Evolutionary conservation across 495 filamentous ascomycete genomes (phyloP).

Genomic region (Penicillium macrosclerotiorum): DNA sequence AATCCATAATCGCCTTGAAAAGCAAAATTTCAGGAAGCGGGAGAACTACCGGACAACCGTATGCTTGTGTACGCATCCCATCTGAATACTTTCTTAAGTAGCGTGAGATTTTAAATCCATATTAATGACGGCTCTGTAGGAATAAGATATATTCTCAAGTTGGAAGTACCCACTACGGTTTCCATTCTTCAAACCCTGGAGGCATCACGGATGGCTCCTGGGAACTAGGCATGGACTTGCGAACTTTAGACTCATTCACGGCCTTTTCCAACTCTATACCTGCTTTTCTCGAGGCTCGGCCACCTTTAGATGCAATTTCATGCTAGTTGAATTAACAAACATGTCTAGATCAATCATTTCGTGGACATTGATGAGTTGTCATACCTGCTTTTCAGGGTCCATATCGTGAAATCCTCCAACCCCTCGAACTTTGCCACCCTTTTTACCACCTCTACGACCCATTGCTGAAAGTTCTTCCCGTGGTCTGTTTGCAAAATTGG

Average conservation of each 20-base stretch:
- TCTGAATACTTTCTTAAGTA: background rate
- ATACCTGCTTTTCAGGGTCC: conserved; percentile 51
- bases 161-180: too few relatives aligned
- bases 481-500: conserved; percentile 63
- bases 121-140: background rate
- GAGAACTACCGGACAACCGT: too few relatives aligned
- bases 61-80: too few relatives aligned
- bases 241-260: conserved; percentile 1
- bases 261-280: conserved; percentile 6
- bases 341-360: background rate
- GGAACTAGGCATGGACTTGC: background rate
- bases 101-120: background rate
- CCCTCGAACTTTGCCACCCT: conserved; percentile 26
- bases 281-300: conserved; percentile 34
- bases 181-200: conserved; percentile 26
- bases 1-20: too few relatives aligned
- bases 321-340: conserved; percentile 17
- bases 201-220: conserved; percentile 19
- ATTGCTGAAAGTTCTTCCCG: conserved; percentile 56
- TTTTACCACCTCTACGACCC: conserved; percentile 51
- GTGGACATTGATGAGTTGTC: background rate
- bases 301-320: conserved; percentile 53
- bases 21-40: too few relatives aligned
- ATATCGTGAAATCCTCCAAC: conserved; percentile 30
- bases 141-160: conserved; percentile 1